These are phyloP conservation scores for Rosa hybrid DNA, from an alignment of 331 rosid species.

Conservation along the genomic window DNA sequence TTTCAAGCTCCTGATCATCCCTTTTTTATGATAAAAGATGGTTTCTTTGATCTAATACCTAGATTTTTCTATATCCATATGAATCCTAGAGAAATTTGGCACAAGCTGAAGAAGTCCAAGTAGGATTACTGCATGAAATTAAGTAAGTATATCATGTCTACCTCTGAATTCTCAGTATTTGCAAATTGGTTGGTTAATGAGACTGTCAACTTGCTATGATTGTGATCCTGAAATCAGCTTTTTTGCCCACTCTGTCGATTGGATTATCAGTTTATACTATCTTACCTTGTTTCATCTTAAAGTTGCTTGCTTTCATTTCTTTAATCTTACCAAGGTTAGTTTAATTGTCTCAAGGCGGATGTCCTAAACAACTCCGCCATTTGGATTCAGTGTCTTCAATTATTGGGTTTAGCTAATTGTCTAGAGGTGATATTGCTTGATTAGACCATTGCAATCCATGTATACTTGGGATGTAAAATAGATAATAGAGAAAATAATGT, in stretches of 20 bases:
- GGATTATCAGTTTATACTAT: not conserved
- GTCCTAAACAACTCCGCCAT: not conserved
- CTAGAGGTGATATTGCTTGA: not conserved
- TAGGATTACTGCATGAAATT: conserved; percentile 37
- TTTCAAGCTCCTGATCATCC: not conserved
- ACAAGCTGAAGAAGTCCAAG: conserved; percentile 30
- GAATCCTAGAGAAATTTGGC: conserved; percentile 34
- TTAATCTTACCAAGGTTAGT: not conserved
- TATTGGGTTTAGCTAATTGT: not conserved
- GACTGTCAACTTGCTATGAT: not conserved
- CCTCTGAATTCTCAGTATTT: not conserved
- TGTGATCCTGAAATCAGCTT: not conserved
- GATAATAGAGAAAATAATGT: not conserved
- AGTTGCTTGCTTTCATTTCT: not conserved
- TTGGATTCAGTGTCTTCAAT: not conserved
- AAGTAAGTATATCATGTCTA: conserved; percentile 37
- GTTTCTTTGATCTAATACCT: not conserved
- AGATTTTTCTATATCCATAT: not conserved
- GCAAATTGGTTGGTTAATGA: not conserved
- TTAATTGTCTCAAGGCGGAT: not conserved
- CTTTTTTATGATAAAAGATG: not conserved
- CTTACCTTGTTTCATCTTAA: not conserved
- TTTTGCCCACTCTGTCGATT: not conserved
- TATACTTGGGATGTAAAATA: not conserved
- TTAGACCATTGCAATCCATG: not conserved